Base-by-base conservation (phyloP, 257 asterid species). In the Penstemon davidsonii region DNA sequence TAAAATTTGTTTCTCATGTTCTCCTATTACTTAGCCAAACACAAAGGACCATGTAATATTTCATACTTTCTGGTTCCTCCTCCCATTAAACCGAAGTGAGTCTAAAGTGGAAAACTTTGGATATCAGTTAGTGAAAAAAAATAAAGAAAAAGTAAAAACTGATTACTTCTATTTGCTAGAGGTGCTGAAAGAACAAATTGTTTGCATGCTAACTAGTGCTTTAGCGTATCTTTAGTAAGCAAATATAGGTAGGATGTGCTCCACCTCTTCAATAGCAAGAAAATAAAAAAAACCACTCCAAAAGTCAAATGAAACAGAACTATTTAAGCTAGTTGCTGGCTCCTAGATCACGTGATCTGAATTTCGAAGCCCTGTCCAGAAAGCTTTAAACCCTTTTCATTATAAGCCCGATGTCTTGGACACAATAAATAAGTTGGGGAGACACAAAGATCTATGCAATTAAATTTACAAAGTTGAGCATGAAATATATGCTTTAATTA, bases 21-120 rank as follows among this genome's bases (percentile, higher is more conserved):
- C 69, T 58, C 5, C 18, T 50, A 15, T 57, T 13, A 49, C 54
- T 42, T 42, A 51, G 37, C 9, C 59, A 54, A 7, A 38, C 43
- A 65, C 1, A 3, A 1, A 4, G 38, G 25, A 25, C 52, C 33
- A 42, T 47, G 4, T 53, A 10, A 47, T 49, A 12, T 53, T 67
- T 36, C 9, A 25, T 36, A 33, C 66, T 67, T 33, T 50, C 49
- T 11, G 46, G 37, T 61, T 72, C 54, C 10, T 36, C 62, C 44
- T 37, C 12, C 6, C 49, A 18, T 45, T 54, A 47, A 55, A 43
- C 49, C 66, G 37, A 53, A 72, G 54, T 49, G 15, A 41, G 70
- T 52, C 42, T 55, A 39, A 43, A 49, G 50, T 15, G 42, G 61
- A 46, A 75, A 64, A 38, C 52, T 60, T 67, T 65, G 19, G 56